Base-by-base conservation (phyloP, 805 yeast species). In the Monosporozyma aquatica region DNA sequence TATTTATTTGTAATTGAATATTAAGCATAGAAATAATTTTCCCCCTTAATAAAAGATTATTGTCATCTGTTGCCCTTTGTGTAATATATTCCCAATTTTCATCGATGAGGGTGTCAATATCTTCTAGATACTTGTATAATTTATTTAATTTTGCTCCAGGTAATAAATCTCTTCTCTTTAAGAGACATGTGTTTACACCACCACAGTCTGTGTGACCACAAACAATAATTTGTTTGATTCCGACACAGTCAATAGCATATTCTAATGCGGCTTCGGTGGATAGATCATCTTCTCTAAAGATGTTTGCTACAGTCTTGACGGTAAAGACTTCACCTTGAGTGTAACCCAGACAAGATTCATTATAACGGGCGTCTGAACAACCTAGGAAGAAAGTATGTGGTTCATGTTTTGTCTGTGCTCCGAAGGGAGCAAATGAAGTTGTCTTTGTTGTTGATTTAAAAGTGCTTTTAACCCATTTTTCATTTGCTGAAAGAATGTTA, bases 131-230 rank as follows among this genome's bases (percentile, higher is more conserved):
- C 7, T 26, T 14, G 18, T 37, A 25, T 17, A 37, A 21, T 37
- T 37, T 37, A 17, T 25, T 26, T 18, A 28, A 28, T 26, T 37
- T 37, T 15, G 28, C 29, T 24, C 55, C 75, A 68, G 37, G 41
- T 22, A 57, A 40, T 4, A 50, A 45, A 21, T 52, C 48, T 26
- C 59, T 47, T 53, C 78, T 75, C 44, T 75, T 69, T 2, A 80
- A 71, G 38, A 89, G 65, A 48, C 47, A 43, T 18, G 95, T 87
- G 77, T 84, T 78, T 40, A 86, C 77, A 24, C 96, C 97, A 39
- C 95, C 96, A 70, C 97, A 89, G 62, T 86, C 95, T 25, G 92
- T 82, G 65, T 89, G 97, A 3, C 97, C 97, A 64, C 95, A 85
- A 5, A 89, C 82, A 43, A 89, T 72, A 41, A 89, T 78, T 57